A percentile compares a stretch with the other conserved stretches of the same genome.
Evolutionary conservation across 345 rosid genomes (phyloP).

Genomic region (Camelina hispida): DNA sequence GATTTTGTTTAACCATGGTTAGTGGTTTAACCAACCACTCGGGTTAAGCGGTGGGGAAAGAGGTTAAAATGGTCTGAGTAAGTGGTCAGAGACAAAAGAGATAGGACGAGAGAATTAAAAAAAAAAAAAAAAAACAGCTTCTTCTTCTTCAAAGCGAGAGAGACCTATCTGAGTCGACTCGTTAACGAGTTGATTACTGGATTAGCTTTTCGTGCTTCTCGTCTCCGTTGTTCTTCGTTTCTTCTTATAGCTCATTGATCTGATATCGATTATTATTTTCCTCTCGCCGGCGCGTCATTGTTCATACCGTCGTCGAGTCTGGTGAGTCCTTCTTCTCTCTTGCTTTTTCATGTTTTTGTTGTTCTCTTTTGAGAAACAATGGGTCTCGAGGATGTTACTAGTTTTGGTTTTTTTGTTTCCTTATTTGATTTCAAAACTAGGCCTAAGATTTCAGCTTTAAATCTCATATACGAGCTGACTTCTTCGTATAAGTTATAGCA

Average conservation of each 20-base stretch:
- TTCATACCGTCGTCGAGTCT: not conserved
- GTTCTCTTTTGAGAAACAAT: not conserved
- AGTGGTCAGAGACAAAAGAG: conserved; percentile 35
- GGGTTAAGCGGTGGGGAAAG: conserved; percentile 37
- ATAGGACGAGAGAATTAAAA: conserved; percentile 30
- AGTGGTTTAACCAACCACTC: conserved; percentile 20
- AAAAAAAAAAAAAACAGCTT: conserved; percentile 26
- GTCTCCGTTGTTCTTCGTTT: conserved; percentile 2
- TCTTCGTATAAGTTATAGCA: not conserved
- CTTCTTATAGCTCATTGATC: conserved; percentile 34
- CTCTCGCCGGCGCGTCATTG: conserved; percentile 33
- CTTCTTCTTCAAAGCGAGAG: conserved; percentile 21
- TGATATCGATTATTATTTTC: not conserved
- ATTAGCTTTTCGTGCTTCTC: no score
- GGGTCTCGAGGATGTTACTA: conserved; percentile 27
- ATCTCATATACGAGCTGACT: not conserved
- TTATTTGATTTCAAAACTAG: conserved; percentile 35
- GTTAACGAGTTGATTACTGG: conserved; percentile 29
- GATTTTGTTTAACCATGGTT: conserved; percentile 39
- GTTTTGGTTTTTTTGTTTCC: not conserved
- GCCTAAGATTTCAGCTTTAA: no score
- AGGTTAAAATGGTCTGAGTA: conserved; percentile 38
- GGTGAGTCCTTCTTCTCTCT: conserved; percentile 20
- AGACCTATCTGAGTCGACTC: conserved; percentile 43
- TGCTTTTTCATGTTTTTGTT: not conserved